These are phyloP conservation scores for Santalum album DNA, from an alignment of 164 flowering plant species.

Conservation along the genomic window DNA sequence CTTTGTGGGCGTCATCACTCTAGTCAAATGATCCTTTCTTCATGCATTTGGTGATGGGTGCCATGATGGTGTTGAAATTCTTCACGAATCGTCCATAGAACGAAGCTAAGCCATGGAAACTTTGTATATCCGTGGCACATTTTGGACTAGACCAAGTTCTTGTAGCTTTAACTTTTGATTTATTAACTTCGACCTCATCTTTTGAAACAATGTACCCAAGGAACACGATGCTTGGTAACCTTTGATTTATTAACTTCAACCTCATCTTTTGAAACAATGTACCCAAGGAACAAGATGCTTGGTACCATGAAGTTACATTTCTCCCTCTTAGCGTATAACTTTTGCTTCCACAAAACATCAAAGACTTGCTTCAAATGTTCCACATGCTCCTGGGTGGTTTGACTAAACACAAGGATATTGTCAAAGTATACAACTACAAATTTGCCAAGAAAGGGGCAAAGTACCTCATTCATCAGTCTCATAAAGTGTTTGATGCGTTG, in stretches of 20 bases:
- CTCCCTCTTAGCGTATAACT: background rate
- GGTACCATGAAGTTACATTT: background rate
- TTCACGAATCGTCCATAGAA: constrained; percentile 2
- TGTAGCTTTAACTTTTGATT: too few species aligned
- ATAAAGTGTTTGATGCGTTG: too few species aligned
- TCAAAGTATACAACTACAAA: background rate
- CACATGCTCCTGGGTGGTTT: background rate
- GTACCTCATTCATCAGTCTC: background rate
- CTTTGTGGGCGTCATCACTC: background rate
- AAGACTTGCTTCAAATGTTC: too few species aligned
- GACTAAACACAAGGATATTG: background rate
- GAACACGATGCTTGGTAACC: too few species aligned
- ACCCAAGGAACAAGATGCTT: background rate
- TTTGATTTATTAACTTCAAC: background rate
- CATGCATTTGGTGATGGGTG: constrained; percentile 7
- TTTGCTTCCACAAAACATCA: background rate
- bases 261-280: background rate
- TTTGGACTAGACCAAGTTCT: background rate
- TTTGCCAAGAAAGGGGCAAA: background rate
- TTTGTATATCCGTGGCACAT: background rate
- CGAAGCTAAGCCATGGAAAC: constrained; percentile 8
- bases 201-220: too few species aligned
- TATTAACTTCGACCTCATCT: too few species aligned
- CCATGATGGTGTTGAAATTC: constrained; percentile 4
- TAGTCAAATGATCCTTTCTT: background rate